These are phyloP conservation scores for Boletellus emodensis DNA, from an alignment of 768 basidiomycete genomes.

Conservation along the genomic window DNA sequence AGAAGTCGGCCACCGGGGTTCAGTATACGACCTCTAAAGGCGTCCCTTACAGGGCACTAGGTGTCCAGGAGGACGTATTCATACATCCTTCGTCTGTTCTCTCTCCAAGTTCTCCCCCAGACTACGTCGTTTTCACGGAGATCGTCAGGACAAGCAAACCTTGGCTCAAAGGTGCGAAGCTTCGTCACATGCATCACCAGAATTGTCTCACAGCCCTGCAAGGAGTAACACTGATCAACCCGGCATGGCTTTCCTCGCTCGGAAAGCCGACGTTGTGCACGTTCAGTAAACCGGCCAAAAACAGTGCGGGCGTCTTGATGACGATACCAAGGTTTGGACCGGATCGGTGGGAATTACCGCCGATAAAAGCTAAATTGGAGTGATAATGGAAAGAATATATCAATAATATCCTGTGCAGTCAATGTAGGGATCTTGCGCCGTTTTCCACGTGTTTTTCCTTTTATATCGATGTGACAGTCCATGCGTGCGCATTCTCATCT, in stretches of 20 bases:
- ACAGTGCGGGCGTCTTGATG: conserved; percentile 62
- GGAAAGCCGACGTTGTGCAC: conserved; percentile 80
- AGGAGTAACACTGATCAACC: conserved; percentile 84
- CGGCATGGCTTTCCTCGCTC: conserved; percentile 80
- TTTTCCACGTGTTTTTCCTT: too few species aligned
- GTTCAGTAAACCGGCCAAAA: conserved; percentile 82
- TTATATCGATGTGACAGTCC: too few species aligned
- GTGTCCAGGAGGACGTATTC: conserved; percentile 81
- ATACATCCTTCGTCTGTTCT: conserved; percentile 89
- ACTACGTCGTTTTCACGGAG: conserved; percentile 83
- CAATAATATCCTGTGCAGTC: conserved; percentile 6
- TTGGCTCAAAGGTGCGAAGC: conserved; percentile 71
- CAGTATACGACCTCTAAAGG: conserved; percentile 75
- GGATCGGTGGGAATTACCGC: conserved; percentile 83
- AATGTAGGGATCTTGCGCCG: conserved; percentile 3
- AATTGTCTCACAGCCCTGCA: conserved; percentile 2
- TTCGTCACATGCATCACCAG: background rate
- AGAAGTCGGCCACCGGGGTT: conserved; percentile 51
- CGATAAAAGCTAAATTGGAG: conserved; percentile 32
- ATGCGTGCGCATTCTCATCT: too few species aligned
- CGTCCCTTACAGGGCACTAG: conserved; percentile 78
- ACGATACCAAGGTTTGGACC: conserved; percentile 83
- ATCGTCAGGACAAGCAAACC: conserved; percentile 69
- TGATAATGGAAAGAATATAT: conserved; percentile 18
- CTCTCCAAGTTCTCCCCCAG: conserved; percentile 66